These are phyloP conservation scores for Cladosporium sp. DNA, from an alignment of 2,329 filamentous ascomycete species.

Conservation along the genomic window DNA sequence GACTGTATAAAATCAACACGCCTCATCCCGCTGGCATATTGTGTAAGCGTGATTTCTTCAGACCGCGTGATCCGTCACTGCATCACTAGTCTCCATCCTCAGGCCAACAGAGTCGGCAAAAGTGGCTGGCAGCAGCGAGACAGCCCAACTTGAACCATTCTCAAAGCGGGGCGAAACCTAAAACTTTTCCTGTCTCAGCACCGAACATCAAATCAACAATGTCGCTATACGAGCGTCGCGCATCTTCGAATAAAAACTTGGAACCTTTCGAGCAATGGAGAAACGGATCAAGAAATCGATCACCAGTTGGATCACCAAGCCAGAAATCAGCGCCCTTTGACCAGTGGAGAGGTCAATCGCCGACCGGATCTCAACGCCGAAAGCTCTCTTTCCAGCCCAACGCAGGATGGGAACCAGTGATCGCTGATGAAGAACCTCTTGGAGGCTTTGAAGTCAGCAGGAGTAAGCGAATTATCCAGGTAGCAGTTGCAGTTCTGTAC, in stretches of 20 bases:
- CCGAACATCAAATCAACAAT: not conserved
- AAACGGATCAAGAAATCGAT: slow-evolving; percentile 25
- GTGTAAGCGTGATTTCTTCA: not conserved
- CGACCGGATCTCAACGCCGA: slow-evolving; percentile 42
- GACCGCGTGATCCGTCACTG: not conserved
- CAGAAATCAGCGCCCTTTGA: slow-evolving; percentile 40
- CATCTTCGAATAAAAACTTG: slow-evolving; percentile 2
- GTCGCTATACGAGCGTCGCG: slow-evolving; percentile 8
- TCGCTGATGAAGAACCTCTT: slow-evolving; percentile 41
- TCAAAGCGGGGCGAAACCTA: slow-evolving; percentile 4
- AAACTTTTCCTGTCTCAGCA: slow-evolving; percentile 7
- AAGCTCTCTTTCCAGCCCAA: slow-evolving; percentile 54
- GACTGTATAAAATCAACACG: not conserved
- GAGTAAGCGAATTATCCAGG: slow-evolving; percentile 59
- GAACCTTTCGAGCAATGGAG: slow-evolving; percentile 24
- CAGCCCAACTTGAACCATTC: not conserved
- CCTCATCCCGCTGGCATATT: not conserved
- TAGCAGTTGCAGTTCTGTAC: slow-evolving; percentile 65
- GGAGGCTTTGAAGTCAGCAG: slow-evolving; percentile 57
- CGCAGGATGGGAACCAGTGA: slow-evolving; percentile 45
- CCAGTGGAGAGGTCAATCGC: slow-evolving; percentile 33
- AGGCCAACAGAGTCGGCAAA: not conserved
- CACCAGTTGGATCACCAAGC: slow-evolving; percentile 40
- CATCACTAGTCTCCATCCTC: slow-evolving; percentile 2
- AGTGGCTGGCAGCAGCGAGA: slow-evolving; percentile 3